Conservation (phyloP, 129 eudicot species). For the Arctium lappa region DNA sequence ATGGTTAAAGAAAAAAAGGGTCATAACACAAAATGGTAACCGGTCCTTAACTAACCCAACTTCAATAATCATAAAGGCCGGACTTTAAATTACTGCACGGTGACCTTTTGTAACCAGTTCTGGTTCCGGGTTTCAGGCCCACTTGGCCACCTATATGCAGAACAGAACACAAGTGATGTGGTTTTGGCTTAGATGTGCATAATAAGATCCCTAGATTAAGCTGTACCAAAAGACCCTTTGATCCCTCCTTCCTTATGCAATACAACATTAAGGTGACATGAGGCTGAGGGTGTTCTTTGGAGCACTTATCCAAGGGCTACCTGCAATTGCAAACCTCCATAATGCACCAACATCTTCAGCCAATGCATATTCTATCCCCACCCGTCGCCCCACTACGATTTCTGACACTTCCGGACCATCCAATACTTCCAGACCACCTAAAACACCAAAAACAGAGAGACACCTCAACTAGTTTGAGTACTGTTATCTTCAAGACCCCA, state of each 20-base stretch:
- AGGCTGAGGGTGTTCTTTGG: slow-evolving; percentile 69
- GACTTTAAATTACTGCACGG: too few species aligned
- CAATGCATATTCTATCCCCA: slow-evolving; percentile 83
- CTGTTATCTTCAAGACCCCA: not conserved
- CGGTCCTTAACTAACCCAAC: not conserved
- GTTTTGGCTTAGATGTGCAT: too few species aligned
- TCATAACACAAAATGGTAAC: not conserved
- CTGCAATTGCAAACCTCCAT: slow-evolving; percentile 94
- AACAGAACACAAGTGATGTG: not conserved
- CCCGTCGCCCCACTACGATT: slow-evolving; percentile 79
- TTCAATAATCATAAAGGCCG: not conserved
- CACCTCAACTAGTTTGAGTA: not conserved
- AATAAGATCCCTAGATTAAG: too few species aligned
- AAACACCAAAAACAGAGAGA: not conserved
- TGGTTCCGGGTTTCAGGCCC: not conserved
- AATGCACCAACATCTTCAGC: slow-evolving; percentile 68
- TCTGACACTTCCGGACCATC: slow-evolving; percentile 77
- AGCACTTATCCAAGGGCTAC: slow-evolving; percentile 84
- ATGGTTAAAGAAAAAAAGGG: not conserved
- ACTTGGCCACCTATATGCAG: not conserved
- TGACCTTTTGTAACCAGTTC: too few species aligned
- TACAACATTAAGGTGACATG: slow-evolving; percentile 16
- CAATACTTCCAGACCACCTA: slow-evolving; percentile 87
- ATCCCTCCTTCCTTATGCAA: too few species aligned
- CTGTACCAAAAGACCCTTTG: too few species aligned